Evolutionary conservation across 768 basidiomycete species (phyloP).

Genomic region (Arthromyces matolae): DNA sequence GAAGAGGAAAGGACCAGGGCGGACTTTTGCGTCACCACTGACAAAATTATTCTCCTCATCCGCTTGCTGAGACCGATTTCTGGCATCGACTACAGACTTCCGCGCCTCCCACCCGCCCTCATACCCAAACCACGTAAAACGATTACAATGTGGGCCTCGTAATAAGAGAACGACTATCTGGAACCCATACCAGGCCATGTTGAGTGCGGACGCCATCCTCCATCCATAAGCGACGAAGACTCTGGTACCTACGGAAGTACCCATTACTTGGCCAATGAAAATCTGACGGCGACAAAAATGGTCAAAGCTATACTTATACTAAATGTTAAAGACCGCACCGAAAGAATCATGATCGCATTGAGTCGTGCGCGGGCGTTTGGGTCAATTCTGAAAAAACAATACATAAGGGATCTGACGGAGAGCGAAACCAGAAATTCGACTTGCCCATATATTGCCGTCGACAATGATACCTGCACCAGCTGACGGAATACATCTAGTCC

Average conservation of each 20-base stretch:
- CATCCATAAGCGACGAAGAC: slow-evolving; percentile 71
- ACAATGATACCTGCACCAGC: slow-evolving; percentile 64
- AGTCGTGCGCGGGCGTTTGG: slow-evolving; percentile 58
- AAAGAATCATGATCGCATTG: slow-evolving; percentile 73
- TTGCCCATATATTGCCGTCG: slow-evolving; percentile 59
- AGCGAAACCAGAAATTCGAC: slow-evolving; percentile 1
- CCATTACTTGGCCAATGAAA: slow-evolving; percentile 80
- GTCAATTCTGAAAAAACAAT: slow-evolving; percentile 32
- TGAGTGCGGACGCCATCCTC: slow-evolving; percentile 60
- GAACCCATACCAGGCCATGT: slow-evolving; percentile 55
- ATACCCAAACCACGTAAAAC: slow-evolving; percentile 65
- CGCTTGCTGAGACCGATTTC: neutral
- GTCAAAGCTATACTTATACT: neutral
- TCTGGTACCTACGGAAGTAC: slow-evolving; percentile 68
- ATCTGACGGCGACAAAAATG: slow-evolving; percentile 31
- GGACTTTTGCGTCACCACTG: too few species aligned
- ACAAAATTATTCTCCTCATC: too few species aligned
- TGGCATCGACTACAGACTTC: slow-evolving; percentile 31
- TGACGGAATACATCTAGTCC: slow-evolving; percentile 74
- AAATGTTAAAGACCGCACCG: slow-evolving; percentile 31
- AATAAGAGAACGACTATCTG: slow-evolving; percentile 54
- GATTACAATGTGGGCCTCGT: slow-evolving; percentile 63
- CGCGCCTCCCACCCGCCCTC: slow-evolving; percentile 50
- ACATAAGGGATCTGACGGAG: slow-evolving; percentile 8
- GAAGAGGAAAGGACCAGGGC: too few species aligned